Base-by-base conservation (phyloP, 257 asterid species). In the Solanum sitiens region DNA sequence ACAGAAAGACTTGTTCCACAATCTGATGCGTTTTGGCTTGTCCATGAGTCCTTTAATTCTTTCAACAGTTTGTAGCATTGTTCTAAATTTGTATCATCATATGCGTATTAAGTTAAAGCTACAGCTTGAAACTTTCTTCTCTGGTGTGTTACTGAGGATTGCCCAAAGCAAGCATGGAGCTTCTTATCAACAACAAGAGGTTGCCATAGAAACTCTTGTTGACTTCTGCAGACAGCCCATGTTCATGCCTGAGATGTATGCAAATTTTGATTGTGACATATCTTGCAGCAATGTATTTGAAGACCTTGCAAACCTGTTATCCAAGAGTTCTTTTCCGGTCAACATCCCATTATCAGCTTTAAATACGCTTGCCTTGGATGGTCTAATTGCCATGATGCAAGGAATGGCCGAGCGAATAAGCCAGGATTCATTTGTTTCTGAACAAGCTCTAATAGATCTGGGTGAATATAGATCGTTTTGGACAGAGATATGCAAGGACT, bases 171-270 rank as follows among this genome's bases (percentile, higher is more conserved):
- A 93, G 91, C 91, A 93, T 82, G 98, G 98, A 63, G 93, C 95
- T 89, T 95, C 98, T 40, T 96, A 94, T 93, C 98, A 95, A 86
- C 97, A 89, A 90, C 97, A 95, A 90, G 99, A 96, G 91, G 99
- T 94, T 91, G 98, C 98, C 63, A 92, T 96, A 98, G 99, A 96
- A 89, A 96, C 97, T 71, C 94, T 96, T 87, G 94, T 95, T 80
- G 99, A 96, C 91, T 92, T 96, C 89, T 96, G 99, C 92, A 94
- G 98, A 92, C 99, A 95, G 93, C 93, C 93, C 80, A 92, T 89
- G 92, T 96, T 95, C 88, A 93, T 91, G 75, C 76, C 95, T 59
- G 99, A 96, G 94, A 86, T 95, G 92, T 96, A 93, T 88, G 98
- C 95, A 88, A 95, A 96, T 91, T 96, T 93, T 87, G 99, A 96